A percentile compares a stretch with the other conserved stretches of the same genome.
Evolutionary conservation across 2,329 filamentous ascomycete genomes (phyloP).

Genomic region (Verticillium alfalfae): DNA sequence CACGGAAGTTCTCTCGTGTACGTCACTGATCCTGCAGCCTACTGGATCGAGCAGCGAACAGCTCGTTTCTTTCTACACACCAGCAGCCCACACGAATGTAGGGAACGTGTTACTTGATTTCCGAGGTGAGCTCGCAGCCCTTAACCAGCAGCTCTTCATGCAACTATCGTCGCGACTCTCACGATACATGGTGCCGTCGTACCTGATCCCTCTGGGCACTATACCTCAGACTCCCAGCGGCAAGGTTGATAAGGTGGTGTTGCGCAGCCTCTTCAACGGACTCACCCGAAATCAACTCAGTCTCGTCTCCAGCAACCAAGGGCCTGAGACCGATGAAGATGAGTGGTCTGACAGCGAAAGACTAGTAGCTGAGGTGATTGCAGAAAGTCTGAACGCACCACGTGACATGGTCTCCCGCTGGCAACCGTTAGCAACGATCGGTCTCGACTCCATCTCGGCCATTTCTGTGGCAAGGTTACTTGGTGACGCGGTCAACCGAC

Average conservation of each 20-base stretch:
- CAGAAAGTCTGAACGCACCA: conserved; percentile 40
- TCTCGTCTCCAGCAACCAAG: conserved; percentile 20
- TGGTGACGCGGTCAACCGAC: conserved; percentile 32
- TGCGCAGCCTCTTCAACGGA: conserved; percentile 41
- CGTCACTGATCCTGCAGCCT: conserved; percentile 52
- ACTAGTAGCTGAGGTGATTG: conserved; percentile 32
- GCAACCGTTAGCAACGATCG: conserved; percentile 71
- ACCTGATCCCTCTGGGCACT: conserved; percentile 61
- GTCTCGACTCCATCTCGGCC: conserved; percentile 77
- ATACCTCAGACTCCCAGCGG: conserved; percentile 71
- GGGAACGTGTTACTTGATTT: conserved; percentile 9
- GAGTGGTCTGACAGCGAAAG: conserved; percentile 3
- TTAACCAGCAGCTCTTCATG: conserved; percentile 44
- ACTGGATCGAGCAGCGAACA: conserved; percentile 36
- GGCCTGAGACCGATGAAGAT: conserved; percentile 52
- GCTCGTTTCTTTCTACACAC: conserved; percentile 66
- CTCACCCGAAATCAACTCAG: conserved; percentile 42
- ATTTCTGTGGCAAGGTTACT: conserved; percentile 63
- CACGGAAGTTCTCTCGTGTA: conserved; percentile 51
- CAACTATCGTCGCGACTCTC: conserved; percentile 54
- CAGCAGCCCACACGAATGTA: conserved; percentile 16
- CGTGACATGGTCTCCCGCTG: conserved; percentile 48
- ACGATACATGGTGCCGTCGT: conserved; percentile 73
- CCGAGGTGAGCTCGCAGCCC: conserved; percentile 25
- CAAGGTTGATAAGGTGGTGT: conserved; percentile 60